These are phyloP conservation scores for Solanum ahanhuiri DNA, from an alignment of 257 asterid species.

Conservation along the genomic window DNA sequence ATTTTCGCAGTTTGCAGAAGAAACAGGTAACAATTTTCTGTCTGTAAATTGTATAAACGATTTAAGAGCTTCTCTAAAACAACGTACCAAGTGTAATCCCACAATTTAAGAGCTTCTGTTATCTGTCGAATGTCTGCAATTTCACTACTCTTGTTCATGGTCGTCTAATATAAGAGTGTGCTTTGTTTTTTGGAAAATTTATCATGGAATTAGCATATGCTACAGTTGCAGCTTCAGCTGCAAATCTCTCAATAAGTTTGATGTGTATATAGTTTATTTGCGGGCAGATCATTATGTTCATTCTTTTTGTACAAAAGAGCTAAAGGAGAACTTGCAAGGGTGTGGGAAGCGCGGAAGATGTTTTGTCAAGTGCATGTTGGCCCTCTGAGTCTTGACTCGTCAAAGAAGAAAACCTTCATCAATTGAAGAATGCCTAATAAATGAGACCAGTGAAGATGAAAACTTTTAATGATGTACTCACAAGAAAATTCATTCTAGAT, in stretches of 20 bases:
- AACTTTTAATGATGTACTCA: not conserved
- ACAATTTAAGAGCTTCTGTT: not conserved
- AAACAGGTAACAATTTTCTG: not conserved
- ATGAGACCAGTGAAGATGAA: not conserved
- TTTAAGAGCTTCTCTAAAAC: not conserved
- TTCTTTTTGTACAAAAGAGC: too few relatives aligned
- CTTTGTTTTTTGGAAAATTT: not conserved
- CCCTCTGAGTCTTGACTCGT: not conserved
- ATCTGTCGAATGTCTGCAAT: not conserved
- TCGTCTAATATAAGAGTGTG: not conserved
- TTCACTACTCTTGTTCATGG: not conserved
- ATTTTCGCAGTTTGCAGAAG: not conserved
- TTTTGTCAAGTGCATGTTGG: not conserved
- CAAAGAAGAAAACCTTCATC: not conserved
- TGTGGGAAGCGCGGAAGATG: not conserved
- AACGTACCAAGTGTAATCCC: not conserved
- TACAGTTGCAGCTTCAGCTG: not conserved
- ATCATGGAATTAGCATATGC: not conserved
- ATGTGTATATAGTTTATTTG: not conserved
- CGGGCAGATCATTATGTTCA: not conserved
- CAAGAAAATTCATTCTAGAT: not conserved
- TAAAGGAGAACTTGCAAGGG: too few relatives aligned
- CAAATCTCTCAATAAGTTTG: not conserved
- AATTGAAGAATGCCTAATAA: not conserved
- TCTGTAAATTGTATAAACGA: not conserved